Percentiles rank a stretch among this genome's conserved stretches.
phyloP scores from a whole-genome alignment of 1,284 basidiomycete genomes.

The Cutaneotrichosporon mucoides region DNA sequence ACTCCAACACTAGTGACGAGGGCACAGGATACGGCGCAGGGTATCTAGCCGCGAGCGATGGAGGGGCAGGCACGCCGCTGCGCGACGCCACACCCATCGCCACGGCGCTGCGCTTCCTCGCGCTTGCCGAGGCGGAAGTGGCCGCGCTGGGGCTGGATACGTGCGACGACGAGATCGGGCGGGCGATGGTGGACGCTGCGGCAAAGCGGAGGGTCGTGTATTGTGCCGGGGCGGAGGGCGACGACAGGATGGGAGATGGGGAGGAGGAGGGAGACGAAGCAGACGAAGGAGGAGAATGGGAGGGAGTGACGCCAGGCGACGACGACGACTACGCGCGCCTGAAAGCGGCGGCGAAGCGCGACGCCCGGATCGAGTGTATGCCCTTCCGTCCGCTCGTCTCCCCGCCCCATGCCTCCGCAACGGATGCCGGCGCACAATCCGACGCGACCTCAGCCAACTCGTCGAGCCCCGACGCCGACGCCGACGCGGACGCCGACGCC shows the following conservation, averaged over 20 bases:
- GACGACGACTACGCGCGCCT: slow-evolving; percentile 9
- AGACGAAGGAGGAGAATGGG: background rate
- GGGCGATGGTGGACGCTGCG: slow-evolving; percentile 23
- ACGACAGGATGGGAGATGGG: too few species aligned
- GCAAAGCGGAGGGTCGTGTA: slow-evolving; percentile 9
- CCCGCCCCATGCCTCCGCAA: background rate
- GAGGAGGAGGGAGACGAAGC: too few species aligned
- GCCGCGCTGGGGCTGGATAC: slow-evolving; percentile 30
- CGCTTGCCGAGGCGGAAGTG: slow-evolving; percentile 39
- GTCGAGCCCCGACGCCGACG: slow-evolving; percentile 3
- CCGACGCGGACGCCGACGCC: background rate
- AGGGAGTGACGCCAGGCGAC: background rate
- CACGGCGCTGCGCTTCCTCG: slow-evolving; percentile 33
- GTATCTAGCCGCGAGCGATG: too few species aligned
- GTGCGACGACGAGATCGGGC: slow-evolving; percentile 33
- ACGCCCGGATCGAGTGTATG: slow-evolving; percentile 18
- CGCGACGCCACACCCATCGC: slow-evolving; percentile 32
- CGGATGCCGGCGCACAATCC: background rate
- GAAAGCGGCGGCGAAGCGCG: background rate
- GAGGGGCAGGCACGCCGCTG: background rate
- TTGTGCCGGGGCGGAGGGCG: slow-evolving; percentile 9
- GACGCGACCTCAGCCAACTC: slow-evolving; percentile 8
- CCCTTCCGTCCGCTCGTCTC: slow-evolving; percentile 24
- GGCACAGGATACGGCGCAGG: too few species aligned
- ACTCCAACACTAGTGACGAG: too few species aligned